Percentiles rank a stretch among this genome's conserved stretches.
Evolutionary conservation across 768 basidiomycete genomes (phyloP).

Genomic region (Coprinopsis marcescibilis): DNA sequence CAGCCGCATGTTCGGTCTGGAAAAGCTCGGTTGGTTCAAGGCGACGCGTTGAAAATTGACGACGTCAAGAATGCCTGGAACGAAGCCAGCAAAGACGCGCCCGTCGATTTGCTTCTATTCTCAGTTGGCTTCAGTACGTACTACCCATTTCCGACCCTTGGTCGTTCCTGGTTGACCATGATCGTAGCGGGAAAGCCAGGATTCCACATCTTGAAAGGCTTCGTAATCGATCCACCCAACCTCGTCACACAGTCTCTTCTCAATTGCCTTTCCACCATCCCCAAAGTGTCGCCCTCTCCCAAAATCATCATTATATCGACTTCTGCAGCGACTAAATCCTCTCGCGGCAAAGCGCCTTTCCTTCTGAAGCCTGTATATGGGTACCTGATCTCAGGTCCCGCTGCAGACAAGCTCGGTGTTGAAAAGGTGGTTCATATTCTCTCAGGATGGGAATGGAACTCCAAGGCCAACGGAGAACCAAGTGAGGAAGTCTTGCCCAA

Average conservation of each 20-base stretch:
- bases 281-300: conserved; percentile 32
- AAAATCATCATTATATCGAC: conserved; percentile 52
- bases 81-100: conserved; percentile 28
- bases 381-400: conserved; percentile 38
- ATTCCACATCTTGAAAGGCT: conserved; percentile 43
- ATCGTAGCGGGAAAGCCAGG: conserved; percentile 43
- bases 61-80: conserved; percentile 53
- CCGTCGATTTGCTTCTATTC: conserved; percentile 53
- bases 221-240: conserved; percentile 43
- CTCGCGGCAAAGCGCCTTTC: conserved; percentile 42
- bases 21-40: conserved; percentile 49
- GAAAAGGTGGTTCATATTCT: conserved; percentile 47
- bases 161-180: background rate
- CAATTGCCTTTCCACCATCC: conserved; percentile 52
- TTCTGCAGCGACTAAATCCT: conserved; percentile 41
- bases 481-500: conserved; percentile 31
- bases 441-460: conserved; percentile 47
- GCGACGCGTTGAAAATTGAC: conserved; percentile 50
- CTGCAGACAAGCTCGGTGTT: conserved; percentile 55
- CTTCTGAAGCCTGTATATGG: conserved; percentile 44
- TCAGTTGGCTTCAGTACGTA: conserved; percentile 45
- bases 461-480: conserved; percentile 32
- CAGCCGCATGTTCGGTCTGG: conserved; percentile 45
- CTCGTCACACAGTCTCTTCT: conserved; percentile 54
- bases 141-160: background rate